Conservation (phyloP, 1,284 basidiomycete species). For the Melampsora abietis-canadensis region DNA sequence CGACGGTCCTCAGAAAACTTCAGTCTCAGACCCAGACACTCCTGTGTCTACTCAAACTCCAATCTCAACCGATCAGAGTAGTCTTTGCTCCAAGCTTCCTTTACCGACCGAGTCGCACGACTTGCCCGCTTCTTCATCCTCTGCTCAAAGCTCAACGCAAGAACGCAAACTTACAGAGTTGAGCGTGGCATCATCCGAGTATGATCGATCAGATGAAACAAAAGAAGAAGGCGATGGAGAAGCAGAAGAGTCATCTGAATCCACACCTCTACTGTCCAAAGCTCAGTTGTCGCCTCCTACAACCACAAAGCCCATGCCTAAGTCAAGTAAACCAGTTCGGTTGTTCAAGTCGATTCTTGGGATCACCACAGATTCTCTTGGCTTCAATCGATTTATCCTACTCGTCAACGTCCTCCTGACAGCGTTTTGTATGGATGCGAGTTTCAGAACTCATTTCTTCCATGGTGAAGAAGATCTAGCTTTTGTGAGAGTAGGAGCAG, state of each 20-base stretch:
- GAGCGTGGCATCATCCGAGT: background rate
- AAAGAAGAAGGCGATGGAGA: too few species aligned
- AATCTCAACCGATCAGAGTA: too few species aligned
- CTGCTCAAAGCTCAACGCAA: constrained; percentile 4
- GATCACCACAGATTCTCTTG: constrained; percentile 40
- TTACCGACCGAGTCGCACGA: background rate
- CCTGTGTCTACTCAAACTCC: too few species aligned
- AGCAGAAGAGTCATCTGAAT: background rate
- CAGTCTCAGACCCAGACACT: too few species aligned
- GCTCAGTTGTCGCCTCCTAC: background rate
- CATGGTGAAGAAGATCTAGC: constrained; percentile 61
- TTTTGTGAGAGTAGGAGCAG: constrained; percentile 67
- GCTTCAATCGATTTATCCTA: constrained; percentile 47
- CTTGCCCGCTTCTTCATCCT: background rate
- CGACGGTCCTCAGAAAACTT: too few species aligned
- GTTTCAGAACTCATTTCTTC: constrained; percentile 58
- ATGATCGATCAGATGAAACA: too few species aligned
- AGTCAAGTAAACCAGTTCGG: constrained; percentile 31
- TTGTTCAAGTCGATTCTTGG: constrained; percentile 44
- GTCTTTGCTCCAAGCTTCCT: background rate
- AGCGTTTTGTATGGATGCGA: constrained; percentile 60
- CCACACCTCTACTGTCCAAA: background rate
- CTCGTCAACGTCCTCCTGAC: constrained; percentile 61
- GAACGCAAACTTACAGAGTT: background rate
- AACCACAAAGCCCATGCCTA: background rate